These are phyloP conservation scores for Spiraea crenata DNA, from an alignment of 331 rosid genomes.

Conservation along the genomic window DNA sequence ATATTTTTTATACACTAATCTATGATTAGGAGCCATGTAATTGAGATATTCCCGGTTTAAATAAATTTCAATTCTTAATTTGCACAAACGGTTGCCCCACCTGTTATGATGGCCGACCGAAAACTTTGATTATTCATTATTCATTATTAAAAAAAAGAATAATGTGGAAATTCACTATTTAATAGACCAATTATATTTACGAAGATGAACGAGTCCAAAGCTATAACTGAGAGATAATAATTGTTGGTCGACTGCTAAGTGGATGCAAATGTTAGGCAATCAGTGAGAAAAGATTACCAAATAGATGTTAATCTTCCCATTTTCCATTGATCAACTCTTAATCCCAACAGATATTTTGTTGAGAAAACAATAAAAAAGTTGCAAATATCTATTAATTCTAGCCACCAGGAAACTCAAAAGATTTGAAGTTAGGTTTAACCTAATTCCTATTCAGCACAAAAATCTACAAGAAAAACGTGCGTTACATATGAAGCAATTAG, in stretches of 20 bases:
- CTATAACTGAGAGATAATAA: too few relatives aligned
- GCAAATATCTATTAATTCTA: not conserved
- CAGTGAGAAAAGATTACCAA: not conserved
- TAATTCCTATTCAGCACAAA: too few relatives aligned
- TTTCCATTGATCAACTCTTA: not conserved
- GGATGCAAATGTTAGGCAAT: too few relatives aligned
- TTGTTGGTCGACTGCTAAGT: too few relatives aligned
- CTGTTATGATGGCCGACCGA: conserved; percentile 51
- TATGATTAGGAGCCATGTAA: conserved; percentile 20
- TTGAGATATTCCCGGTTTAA: not conserved
- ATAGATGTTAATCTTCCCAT: not conserved
- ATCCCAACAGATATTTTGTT: conserved; percentile 17
- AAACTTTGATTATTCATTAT: not conserved
- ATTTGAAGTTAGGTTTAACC: too few relatives aligned
- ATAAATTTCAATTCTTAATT: conserved; percentile 24
- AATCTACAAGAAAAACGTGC: too few relatives aligned
- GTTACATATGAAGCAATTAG: too few relatives aligned
- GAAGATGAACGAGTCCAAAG: too few relatives aligned
- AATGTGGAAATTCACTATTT: too few relatives aligned
- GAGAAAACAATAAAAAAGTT: conserved; percentile 3
- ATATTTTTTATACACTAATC: conserved; percentile 4
- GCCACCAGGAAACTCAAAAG: too few relatives aligned
- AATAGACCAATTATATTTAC: too few relatives aligned
- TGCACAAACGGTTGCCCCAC: conserved; percentile 22
- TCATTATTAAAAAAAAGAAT: too few relatives aligned